Conservation (phyloP, 441 rosid species). For the Omphalea diandra region DNA sequence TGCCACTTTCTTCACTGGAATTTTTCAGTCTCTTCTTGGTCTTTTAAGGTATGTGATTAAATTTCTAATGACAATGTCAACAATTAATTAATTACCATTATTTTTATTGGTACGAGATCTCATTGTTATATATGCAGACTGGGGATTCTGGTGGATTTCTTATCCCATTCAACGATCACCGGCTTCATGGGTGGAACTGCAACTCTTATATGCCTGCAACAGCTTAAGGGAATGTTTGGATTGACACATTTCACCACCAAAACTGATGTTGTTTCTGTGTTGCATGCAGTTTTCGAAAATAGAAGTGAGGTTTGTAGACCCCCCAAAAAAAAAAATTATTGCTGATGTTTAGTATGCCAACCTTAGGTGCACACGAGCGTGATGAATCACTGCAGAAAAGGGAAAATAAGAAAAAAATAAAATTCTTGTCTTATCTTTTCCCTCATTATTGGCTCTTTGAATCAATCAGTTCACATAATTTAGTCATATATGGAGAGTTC, state of each 20-base stretch:
- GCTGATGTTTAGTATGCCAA: not conserved
- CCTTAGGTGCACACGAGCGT: no score
- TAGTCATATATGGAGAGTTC: not conserved
- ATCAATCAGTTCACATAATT: no score
- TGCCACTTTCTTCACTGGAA: constrained; percentile 68
- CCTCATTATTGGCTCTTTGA: not conserved
- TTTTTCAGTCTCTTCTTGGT: constrained; percentile 61
- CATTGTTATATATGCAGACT: constrained; percentile 36
- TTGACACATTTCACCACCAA: constrained; percentile 57
- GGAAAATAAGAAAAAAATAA: not conserved
- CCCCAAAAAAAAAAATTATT: not conserved
- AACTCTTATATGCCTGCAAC: constrained; percentile 65
- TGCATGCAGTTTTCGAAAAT: constrained; percentile 45
- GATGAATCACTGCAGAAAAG: no score
- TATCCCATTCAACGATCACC: constrained; percentile 88
- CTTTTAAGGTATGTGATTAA: constrained; percentile 45
- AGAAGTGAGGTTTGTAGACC: constrained; percentile 47
- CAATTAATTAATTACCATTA: not conserved
- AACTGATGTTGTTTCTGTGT: constrained; percentile 71
- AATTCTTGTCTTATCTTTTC: not conserved
- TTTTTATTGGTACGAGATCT: not conserved
- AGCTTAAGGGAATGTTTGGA: constrained; percentile 74
- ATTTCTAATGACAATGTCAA: not conserved
- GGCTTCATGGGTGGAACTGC: constrained; percentile 98
- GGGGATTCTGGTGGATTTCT: constrained; percentile 82